Base-by-base conservation (phyloP, 2,329 filamentous ascomycete species). In the Zasmidium cellare region DNA sequence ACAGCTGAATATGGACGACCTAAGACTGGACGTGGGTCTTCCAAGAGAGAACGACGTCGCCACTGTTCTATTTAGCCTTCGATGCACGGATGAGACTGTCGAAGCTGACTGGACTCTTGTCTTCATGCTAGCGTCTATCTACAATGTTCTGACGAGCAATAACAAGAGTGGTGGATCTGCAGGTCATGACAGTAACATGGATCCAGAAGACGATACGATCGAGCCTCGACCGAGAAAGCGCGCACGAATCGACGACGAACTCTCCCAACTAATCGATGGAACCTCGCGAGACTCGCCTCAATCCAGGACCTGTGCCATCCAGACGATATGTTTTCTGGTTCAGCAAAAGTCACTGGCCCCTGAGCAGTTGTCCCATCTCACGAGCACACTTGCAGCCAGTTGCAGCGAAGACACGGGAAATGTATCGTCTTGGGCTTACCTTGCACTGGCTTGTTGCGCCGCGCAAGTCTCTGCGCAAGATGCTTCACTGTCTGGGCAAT, bases 381-480 rank as follows among this genome's bases (percentile, higher is more conserved):
- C 67, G 2, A 59, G 66, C 16, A 59, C 24, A 9, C 24, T 68
- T 9, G 46, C 57, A 6, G 23, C 57, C 1, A 63, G 58, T 54
- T 68, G 67, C 46, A 64, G 84, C 9, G 89, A 94, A 68, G 92
- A 96, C 67, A 86, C 88, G 64, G 75, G 77, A 14, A 73, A 75
- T 9, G 77, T 87, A 44, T 84, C 87, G 7, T 90, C 87, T 0
- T 99, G 94, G 94, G 88, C 91, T 18, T 85, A 96, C 78, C 73
- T 97, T 53, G 88, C 87, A n/a, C 85, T 91, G 69, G 81, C 90
- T 61, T 90, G 81, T 64, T 80, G 82, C 66, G 77, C 81, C 25
- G 67, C 76, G 48, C 78, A 82, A 62, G 62, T 65, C 24, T 61
- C 67, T 45, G 75, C 82, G 19, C 73, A 69, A 19, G 72, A 77